Evolutionary conservation across 1,284 basidiomycete species (phyloP).

Genomic region (Neolentinus lepideus): DNA sequence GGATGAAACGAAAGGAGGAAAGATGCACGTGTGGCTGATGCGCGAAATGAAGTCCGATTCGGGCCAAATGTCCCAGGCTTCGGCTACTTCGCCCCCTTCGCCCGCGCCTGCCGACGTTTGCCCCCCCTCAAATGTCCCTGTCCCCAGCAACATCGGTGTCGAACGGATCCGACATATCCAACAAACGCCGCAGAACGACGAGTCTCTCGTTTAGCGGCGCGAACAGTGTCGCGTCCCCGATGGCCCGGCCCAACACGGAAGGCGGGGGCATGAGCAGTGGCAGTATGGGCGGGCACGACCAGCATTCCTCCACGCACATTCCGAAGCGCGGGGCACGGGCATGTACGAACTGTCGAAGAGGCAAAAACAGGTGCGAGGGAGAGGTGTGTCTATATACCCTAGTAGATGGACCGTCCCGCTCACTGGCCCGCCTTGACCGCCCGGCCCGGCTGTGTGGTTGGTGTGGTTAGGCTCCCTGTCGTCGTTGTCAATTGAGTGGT

Average conservation of each 20-base stretch:
- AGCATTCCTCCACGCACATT: constrained; percentile 40
- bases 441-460: constrained; percentile 48
- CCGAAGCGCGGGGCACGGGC: constrained; percentile 76
- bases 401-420: constrained; percentile 23
- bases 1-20: neutral
- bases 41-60: neutral
- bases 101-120: neutral
- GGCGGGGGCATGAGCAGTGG: constrained; percentile 14
- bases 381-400: constrained; percentile 44
- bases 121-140: constrained; percentile 22
- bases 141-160: constrained; percentile 25
- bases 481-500: constrained; percentile 81
- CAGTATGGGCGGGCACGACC: constrained; percentile 3
- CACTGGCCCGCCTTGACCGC: constrained; percentile 52
- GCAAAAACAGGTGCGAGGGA: constrained; percentile 91
- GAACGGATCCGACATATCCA: constrained; percentile 23
- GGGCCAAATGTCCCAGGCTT: neutral
- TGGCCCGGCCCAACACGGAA: neutral
- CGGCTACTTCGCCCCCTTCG: neutral
- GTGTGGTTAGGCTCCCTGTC: constrained; percentile 68
- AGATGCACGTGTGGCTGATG: neutral
- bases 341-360: constrained; percentile 79
- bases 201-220: constrained; percentile 15
- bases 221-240: constrained; percentile 8
- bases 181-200: constrained; percentile 27